phyloP scores from a whole-genome alignment of 1,284 basidiomycete genomes.

The Fomitopsis palustris region DNA sequence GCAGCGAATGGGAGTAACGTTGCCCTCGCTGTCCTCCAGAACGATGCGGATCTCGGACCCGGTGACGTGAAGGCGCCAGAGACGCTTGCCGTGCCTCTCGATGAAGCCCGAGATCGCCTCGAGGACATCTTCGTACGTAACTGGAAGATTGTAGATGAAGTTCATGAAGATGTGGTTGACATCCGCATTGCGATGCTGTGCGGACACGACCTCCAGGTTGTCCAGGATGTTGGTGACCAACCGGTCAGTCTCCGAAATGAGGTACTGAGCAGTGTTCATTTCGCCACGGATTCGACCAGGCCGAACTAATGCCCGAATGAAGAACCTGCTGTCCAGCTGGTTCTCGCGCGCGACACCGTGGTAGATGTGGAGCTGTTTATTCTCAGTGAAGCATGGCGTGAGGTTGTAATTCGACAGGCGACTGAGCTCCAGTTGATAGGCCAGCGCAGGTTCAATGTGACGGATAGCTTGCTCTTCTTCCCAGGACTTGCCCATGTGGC shows the following conservation, averaged over 20 bases:
- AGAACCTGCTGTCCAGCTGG: slow-evolving; percentile 96
- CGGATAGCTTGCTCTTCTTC: slow-evolving; percentile 94
- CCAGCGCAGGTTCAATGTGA: slow-evolving; percentile 97
- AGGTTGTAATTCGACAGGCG: slow-evolving; percentile 97
- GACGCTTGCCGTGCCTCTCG: slow-evolving; percentile 94
- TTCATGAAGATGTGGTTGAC: slow-evolving; percentile 98
- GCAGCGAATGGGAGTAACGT: slow-evolving; percentile 92
- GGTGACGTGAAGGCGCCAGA: slow-evolving; percentile 98
- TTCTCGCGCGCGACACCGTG: slow-evolving; percentile 95
- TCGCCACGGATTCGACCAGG: slow-evolving; percentile 90
- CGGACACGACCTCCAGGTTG: slow-evolving; percentile 89
- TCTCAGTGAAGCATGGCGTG: slow-evolving; percentile 89
- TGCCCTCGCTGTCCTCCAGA: slow-evolving; percentile 91
- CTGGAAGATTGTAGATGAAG: slow-evolving; percentile 95
- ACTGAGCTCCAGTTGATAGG: slow-evolving; percentile 97
- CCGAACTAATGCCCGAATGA: slow-evolving; percentile 94
- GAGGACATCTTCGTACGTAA: slow-evolving; percentile 95
- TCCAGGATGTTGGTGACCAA: slow-evolving; percentile 94
- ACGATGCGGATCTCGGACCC: slow-evolving; percentile 96
- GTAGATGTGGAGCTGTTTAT: slow-evolving; percentile 96
- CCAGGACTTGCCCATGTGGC: slow-evolving; percentile 78
- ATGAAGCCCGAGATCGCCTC: slow-evolving; percentile 97
- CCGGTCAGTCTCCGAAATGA: slow-evolving; percentile 97
- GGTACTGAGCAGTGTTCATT: slow-evolving; percentile 94
- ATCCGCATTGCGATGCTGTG: slow-evolving; percentile 85